A percentile compares a stretch with the other conserved stretches of the same genome.
These are phyloP conservation scores for Limnomonas spitsbergensis DNA, from an alignment of 139 green algal genomes.

Conservation along the genomic window DNA sequence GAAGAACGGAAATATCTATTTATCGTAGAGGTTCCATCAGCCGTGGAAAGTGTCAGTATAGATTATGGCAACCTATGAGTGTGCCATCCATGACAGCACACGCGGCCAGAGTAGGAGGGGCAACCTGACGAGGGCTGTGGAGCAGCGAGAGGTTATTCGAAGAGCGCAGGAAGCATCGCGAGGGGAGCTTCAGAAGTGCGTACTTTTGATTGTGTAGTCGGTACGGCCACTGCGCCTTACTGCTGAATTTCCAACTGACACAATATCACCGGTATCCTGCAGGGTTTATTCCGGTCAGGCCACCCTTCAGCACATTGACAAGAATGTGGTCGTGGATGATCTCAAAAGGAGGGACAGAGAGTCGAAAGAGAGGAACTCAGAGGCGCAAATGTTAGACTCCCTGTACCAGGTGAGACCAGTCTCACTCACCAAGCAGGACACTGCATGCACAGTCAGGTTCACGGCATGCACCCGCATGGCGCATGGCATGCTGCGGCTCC, in stretches of 20 bases:
- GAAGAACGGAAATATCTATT: too few species aligned
- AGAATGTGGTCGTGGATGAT: slow-evolving; percentile 48
- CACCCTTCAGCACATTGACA: slow-evolving; percentile 27
- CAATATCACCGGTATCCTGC: too few species aligned
- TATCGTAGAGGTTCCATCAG: too few species aligned
- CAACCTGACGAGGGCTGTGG: slow-evolving; percentile 32
- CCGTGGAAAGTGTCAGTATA: too few species aligned
- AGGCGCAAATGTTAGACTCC: slow-evolving; percentile 50
- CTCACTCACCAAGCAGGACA: too few species aligned
- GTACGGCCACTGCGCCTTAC: neutral
- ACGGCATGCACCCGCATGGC: too few species aligned
- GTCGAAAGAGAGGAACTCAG: slow-evolving; percentile 39
- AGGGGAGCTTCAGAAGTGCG: slow-evolving; percentile 43
- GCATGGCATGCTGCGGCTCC: too few species aligned
- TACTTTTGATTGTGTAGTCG: neutral
- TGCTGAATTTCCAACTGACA: too few species aligned
- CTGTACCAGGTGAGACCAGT: slow-evolving; percentile 65
- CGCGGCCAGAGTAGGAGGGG: neutral
- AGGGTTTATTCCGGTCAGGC: slow-evolving; percentile 60
- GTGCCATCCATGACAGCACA: slow-evolving; percentile 26
- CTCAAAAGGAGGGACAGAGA: slow-evolving; percentile 44
- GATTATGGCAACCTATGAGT: too few species aligned
- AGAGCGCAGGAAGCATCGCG: slow-evolving; percentile 34
- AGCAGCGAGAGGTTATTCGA: slow-evolving; percentile 42
- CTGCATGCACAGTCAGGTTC: too few species aligned